Percentiles rank a stretch among this genome's conserved stretches.
Conservation (phyloP, 2,329 filamentous ascomycete species). For the Cadophora luteo-olivacea region DNA sequence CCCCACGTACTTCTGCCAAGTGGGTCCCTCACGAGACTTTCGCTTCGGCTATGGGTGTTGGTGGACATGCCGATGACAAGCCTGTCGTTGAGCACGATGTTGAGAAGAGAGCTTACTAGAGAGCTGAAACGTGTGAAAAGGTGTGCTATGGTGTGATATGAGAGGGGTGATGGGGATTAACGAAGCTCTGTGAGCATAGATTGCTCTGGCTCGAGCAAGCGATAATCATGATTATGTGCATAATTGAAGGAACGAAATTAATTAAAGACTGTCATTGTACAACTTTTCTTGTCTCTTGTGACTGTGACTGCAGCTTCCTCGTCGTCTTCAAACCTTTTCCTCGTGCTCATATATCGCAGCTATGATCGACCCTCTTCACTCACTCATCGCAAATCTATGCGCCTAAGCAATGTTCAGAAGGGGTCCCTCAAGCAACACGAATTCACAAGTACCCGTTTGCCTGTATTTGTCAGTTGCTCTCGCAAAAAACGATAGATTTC, state of each 20-base stretch:
- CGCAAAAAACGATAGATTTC: no score
- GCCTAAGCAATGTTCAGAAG: no score
- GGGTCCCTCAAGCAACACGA: no score
- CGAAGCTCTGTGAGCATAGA: conserved; percentile 1
- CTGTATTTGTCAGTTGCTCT: no score
- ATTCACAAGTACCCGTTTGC: no score
- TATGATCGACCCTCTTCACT: no score
- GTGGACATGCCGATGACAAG: neutral
- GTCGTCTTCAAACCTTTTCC: neutral
- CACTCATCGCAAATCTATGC: no score
- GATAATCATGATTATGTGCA: conserved; percentile 10
- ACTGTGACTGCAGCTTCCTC: neutral
- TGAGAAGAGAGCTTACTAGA: conserved; percentile 18
- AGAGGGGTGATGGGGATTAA: neutral
- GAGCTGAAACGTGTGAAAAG: neutral
- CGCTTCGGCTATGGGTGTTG: conserved; percentile 35
- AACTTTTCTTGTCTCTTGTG: neutral
- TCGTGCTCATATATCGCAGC: neutral
- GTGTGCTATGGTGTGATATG: neutral
- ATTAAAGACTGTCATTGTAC: neutral
- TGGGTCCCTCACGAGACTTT: conserved; percentile 43
- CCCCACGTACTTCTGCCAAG: conserved; percentile 47
- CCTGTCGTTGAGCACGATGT: conserved; percentile 19
- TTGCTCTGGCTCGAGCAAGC: neutral
- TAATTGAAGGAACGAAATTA: conserved; percentile 14